Base-by-base conservation (phyloP, 257 asterid species). In the Prunella vulgaris region DNA sequence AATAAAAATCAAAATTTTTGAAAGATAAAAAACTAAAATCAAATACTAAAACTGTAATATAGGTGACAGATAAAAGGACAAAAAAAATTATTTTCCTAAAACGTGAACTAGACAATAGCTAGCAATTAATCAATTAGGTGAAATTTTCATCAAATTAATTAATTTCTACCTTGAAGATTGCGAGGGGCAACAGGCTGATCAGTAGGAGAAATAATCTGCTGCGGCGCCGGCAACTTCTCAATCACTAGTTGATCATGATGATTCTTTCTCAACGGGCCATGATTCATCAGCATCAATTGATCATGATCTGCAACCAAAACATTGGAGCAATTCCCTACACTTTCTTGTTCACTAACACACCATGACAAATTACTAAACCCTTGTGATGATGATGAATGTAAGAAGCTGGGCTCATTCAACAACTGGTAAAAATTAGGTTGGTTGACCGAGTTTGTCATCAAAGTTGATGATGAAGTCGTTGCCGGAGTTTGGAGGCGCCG, bases 401-500 rank as follows among this genome's bases (percentile, higher is more conserved):
- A 89, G 68, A 77, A 74, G 66, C 75, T 84, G 52, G 88, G 79
- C 13, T 83, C 86, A 2, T 78, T 10, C 66, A 71, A 25, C 51
- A 87, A 80, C n/a, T 81, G 85, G 3, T 14, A 64, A 30, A 73
- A 81, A 40, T 4, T 4, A 1, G 82, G 75, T 25, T 83, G 91
- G 80, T 87, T 90, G 6, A 83, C 90, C 1, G 93, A 84, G 37
- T 82, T 71, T 7, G 91, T 83, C 0, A 88, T 68, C 27, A 81
- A 66, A 33, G 76, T 14, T 5, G 82, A 33, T 2, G 84, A 21
- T 5, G 87, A 80, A 2, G 93, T 83, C 60, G 94, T 85, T 0
- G 94, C 83, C 0, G 94, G 42, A 35, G 42, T 7, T 5, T 35
- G 42, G 37, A 85, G 77, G 48, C 81, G 87, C 68, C 91, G 90